Evolutionary conservation across 208 protist species (phyloP).

Genomic region (Perkinsela sp.): DNA sequence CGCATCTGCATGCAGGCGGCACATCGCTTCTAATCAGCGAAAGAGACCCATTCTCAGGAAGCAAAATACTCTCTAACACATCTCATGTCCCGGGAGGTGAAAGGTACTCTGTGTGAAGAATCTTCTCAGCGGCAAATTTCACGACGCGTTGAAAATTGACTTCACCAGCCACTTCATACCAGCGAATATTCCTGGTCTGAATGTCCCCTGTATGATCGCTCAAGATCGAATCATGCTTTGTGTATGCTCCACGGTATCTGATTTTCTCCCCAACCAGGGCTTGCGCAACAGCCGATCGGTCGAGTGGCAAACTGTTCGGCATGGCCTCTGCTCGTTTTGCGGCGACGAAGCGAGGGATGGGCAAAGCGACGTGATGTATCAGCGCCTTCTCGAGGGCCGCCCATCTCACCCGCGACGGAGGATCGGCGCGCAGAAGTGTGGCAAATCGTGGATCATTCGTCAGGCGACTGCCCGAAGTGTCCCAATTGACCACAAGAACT

Average conservation of each 20-base stretch:
- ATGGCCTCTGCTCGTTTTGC: background rate
- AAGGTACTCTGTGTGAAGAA: background rate
- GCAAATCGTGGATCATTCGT: background rate
- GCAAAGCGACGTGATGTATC: background rate
- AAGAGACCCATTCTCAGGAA: too few species aligned
- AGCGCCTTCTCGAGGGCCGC: background rate
- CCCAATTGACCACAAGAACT: background rate
- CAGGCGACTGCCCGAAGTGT: background rate
- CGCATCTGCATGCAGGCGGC: too few species aligned
- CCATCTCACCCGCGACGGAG: background rate
- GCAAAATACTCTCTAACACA: too few species aligned
- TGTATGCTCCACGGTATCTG: background rate
- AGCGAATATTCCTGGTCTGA: background rate
- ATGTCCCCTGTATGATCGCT: background rate
- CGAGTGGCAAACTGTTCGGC: background rate
- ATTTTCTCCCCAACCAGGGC: background rate
- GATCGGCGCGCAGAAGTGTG: background rate
- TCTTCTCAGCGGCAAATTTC: background rate
- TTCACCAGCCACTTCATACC: background rate
- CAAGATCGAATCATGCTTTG: too few species aligned
- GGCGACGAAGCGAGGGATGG: background rate
- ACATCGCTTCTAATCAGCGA: too few species aligned
- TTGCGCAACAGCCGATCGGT: background rate
- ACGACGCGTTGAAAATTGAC: background rate
- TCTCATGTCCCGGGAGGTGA: too few species aligned